Base-by-base conservation (phyloP, 2,329 filamentous ascomycete genomes). In the Proliferodiscus dingleyae region DNA sequence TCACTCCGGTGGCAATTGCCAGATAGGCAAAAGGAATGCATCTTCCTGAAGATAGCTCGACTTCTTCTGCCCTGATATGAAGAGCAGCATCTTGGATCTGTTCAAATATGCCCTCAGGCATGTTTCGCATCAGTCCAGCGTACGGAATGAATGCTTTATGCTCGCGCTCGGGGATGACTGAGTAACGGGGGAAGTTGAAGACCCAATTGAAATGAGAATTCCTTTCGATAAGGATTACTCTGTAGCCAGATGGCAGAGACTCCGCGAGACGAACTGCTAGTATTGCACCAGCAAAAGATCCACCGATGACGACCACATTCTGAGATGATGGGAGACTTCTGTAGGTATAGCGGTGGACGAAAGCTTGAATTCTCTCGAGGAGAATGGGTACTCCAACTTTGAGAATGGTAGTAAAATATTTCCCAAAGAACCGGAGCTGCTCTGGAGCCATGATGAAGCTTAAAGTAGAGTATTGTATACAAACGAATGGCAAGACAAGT, bases 121-220 rank as follows among this genome's bases (percentile, higher is more conserved):
- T 61, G 0, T 41, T 44, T 1, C 40, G 48, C 3, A 61, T 49
- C 3, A 65, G 50, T 5, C 57, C 55, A 11, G 61, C 53, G 50
- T 75, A 77, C 0, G 74, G 74, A 18, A 77, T 70, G 40, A 77
- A 76, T 0, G 71, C 72, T 37, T 68, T 68, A 22, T 70, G 55
- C 42, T 75, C 72, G 29, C 70, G 63, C 2, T 64, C 68, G 2
- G 56, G 49, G 1, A 74, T 53, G 4, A 75, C 69, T 3, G 65
- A 66, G 41, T 69, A 74, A 7, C 74, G 63, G 0, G 74, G 73
- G 49, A 77, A 74, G 4, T 62, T 61, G 54, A 72, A 78, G 0
- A 68, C 61, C 43, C 71, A 72, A 45, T 77, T 69, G 48, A 77
- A 71, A 57, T 77, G 74, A 7, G 68, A 70, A 46, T 75, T 73